Evolutionary conservation across 2,329 filamentous ascomycete species (phyloP).

Genomic region (Talaromyces pinophilus): DNA sequence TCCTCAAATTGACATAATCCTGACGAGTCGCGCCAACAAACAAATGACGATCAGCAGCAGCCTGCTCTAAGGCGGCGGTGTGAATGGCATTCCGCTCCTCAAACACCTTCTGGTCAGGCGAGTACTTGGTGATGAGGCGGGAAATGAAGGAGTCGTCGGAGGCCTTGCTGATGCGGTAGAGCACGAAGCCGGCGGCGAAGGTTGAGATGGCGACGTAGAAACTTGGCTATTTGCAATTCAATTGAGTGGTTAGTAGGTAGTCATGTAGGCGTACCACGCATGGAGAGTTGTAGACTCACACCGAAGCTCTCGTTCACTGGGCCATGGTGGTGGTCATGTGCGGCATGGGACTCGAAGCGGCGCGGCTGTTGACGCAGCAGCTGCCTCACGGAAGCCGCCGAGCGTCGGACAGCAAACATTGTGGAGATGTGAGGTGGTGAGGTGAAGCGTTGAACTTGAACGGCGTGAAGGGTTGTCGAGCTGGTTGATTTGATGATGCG

Average conservation of each 20-base stretch:
- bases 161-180: slow-evolving; percentile 46
- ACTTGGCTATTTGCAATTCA: slow-evolving; percentile 41
- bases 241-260: background rate
- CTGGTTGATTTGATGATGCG: slow-evolving; percentile 25
- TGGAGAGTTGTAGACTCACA: slow-evolving; percentile 37
- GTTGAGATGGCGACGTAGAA: slow-evolving; percentile 50
- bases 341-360: slow-evolving; percentile 47
- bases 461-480: background rate
- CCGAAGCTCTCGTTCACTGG: slow-evolving; percentile 50
- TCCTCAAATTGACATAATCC: slow-evolving; percentile 57
- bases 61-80: slow-evolving; percentile 62
- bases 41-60: slow-evolving; percentile 62
- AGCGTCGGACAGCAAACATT: slow-evolving; percentile 48
- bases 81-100: slow-evolving; percentile 61
- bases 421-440: slow-evolving; percentile 30
- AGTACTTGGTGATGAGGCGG: slow-evolving; percentile 57
- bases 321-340: slow-evolving; percentile 41
- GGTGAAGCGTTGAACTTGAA: slow-evolving; percentile 22
- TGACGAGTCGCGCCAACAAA: slow-evolving; percentile 51
- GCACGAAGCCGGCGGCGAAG: slow-evolving; percentile 44
- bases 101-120: slow-evolving; percentile 55
- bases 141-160: slow-evolving; percentile 45
- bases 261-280: background rate
- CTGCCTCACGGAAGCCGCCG: slow-evolving; percentile 35
- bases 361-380: slow-evolving; percentile 47